Conservation (phyloP, 1,284 basidiomycete genomes). For the Papiliotrema terrestris region DNA sequence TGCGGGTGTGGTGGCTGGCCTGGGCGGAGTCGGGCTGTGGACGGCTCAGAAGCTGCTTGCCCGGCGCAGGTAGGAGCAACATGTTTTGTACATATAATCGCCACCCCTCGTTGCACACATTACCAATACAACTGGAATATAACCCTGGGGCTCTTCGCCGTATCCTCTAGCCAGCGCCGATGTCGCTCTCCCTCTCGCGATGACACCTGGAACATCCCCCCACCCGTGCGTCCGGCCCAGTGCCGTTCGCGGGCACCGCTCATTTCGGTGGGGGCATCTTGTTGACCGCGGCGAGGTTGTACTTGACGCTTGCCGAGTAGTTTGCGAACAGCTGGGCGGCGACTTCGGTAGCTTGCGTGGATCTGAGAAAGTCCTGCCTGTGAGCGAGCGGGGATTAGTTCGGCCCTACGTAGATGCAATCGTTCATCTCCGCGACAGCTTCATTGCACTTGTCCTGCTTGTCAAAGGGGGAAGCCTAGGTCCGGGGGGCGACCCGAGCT, state of each 20-base stretch:
- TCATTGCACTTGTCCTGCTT: constrained; percentile 48
- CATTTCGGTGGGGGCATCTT: constrained; percentile 40
- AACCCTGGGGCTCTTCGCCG: too few relatives aligned
- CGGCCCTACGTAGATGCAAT: constrained; percentile 39
- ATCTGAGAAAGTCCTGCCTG: constrained; percentile 38
- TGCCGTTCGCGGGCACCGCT: background rate
- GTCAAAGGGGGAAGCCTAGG: background rate
- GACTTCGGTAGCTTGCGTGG: constrained; percentile 55
- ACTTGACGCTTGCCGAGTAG: constrained; percentile 79
- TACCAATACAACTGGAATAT: too few relatives aligned
- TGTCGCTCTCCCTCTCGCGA: too few relatives aligned
- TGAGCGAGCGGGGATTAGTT: background rate
- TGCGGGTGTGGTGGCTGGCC: background rate
- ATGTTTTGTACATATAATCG: too few relatives aligned
- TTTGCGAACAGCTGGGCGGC: constrained; percentile 74
- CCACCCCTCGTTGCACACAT: too few relatives aligned
- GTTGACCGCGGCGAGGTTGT: constrained; percentile 65
- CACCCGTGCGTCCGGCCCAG: too few relatives aligned
- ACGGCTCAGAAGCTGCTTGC: background rate
- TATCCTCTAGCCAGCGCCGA: too few relatives aligned
- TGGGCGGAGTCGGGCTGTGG: background rate
- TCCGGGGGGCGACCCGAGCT: constrained; percentile 31
- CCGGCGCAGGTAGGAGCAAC: too few relatives aligned
- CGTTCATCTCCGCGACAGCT: constrained; percentile 47
- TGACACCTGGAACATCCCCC: too few relatives aligned